Conservation (phyloP, 208 protist genomes). For the Acanthamoeba pearcei region DNA sequence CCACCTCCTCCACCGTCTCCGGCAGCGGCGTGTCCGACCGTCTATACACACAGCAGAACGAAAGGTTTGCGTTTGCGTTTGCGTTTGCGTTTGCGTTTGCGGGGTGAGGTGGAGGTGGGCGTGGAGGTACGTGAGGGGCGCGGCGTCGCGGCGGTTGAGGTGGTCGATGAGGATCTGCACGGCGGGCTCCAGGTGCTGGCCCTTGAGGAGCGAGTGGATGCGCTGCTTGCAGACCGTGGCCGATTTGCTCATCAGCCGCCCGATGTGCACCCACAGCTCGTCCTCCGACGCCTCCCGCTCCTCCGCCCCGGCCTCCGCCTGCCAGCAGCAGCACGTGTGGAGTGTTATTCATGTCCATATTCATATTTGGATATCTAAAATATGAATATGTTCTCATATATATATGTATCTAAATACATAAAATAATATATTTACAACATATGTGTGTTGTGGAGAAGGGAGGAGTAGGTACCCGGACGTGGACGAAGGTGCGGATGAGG, state of each 20-base stretch:
- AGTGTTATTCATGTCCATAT: no score
- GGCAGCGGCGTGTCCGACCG: neutral
- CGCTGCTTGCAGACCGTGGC: neutral
- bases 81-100: no score
- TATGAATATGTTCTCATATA: no score
- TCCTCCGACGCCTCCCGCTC: neutral
- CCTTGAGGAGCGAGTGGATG: neutral
- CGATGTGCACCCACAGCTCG: neutral
- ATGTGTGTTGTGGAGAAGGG: neutral
- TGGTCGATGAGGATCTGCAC: constrained; percentile 26
- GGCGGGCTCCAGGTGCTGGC: constrained; percentile 23
- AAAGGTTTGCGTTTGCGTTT: no score
- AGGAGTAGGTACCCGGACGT: neutral
- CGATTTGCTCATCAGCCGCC: neutral
- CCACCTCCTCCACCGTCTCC: neutral
- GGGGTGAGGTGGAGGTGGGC: no score
- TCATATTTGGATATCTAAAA: no score
- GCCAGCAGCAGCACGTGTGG: neutral
- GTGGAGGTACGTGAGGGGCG: neutral
- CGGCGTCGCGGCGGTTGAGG: neutral
- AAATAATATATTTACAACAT: no score
- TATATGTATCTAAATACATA: no score
- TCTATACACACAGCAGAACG: neutral
- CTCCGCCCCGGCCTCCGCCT: neutral
- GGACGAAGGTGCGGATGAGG: constrained; percentile 7